These are phyloP conservation scores for Glycyrrhiza uralensis DNA, from an alignment of 306 rosid species.

Conservation along the genomic window DNA sequence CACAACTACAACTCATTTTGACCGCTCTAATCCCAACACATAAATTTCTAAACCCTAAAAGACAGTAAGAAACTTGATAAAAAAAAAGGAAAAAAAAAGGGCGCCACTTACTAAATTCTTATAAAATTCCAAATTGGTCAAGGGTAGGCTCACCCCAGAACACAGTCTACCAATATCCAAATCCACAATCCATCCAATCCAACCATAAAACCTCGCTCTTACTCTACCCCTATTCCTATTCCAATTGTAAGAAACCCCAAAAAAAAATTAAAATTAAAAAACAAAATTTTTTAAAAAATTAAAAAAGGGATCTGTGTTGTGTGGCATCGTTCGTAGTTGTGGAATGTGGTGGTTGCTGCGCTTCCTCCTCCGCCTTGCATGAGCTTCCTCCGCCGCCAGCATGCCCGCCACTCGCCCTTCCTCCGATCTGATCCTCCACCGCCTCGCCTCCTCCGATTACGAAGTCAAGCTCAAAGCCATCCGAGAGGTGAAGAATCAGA, in stretches of 20 bases:
- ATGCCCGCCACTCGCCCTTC: conserved; percentile 52
- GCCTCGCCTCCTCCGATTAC: conserved; percentile 58
- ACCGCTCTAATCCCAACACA: no score
- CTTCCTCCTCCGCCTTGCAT: conserved; percentile 31
- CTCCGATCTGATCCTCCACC: conserved; percentile 61
- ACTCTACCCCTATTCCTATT: neutral
- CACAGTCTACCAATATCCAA: neutral
- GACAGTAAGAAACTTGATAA: no score
- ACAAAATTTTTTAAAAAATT: neutral
- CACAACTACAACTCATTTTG: no score
- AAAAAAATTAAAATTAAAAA: neutral
- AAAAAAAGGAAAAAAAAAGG: conserved; percentile 17
- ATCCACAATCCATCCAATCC: conserved; percentile 11
- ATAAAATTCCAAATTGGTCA: conserved; percentile 3
- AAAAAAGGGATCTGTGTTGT: neutral
- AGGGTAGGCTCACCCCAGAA: neutral
- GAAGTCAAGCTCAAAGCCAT: conserved; percentile 74
- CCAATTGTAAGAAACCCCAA: neutral
- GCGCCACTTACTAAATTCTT: conserved; percentile 29
- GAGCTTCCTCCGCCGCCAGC: conserved; percentile 39
- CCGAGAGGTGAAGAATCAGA: conserved; percentile 82
- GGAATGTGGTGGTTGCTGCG: conserved; percentile 21
- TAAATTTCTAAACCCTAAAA: no score
- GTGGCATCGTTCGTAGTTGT: conserved; percentile 6
- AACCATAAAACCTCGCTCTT: neutral